These are phyloP conservation scores for Sclerospora graminicola DNA, from an alignment of 352 stramenopile genomes.

Conservation along the genomic window DNA sequence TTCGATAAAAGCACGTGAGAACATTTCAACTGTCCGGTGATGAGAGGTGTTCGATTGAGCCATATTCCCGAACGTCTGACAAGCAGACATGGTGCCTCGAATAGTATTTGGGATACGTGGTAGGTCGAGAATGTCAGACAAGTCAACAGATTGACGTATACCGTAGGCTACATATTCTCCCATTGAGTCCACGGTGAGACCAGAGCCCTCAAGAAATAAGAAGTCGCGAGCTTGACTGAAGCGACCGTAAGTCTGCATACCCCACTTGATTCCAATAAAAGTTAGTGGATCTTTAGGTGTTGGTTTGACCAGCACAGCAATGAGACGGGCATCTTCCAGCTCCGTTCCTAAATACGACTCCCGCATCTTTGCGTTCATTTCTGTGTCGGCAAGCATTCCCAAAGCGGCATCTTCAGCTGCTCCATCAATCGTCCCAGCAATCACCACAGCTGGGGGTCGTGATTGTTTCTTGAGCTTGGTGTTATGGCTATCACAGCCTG, in stretches of 20 bases:
- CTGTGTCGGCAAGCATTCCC: slow-evolving; percentile 31
- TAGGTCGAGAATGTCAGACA: slow-evolving; percentile 23
- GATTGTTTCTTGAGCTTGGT: slow-evolving; percentile 11
- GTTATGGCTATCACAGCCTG: slow-evolving; percentile 8
- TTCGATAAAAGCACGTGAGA: slow-evolving; percentile 29
- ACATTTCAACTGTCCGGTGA: slow-evolving; percentile 29
- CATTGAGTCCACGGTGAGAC: slow-evolving; percentile 21
- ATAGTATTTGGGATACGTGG: slow-evolving; percentile 17
- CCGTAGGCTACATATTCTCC: slow-evolving; percentile 25
- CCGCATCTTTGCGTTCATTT: slow-evolving; percentile 29
- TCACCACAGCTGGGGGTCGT: slow-evolving; percentile 23
- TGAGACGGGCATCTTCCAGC: slow-evolving; percentile 25
- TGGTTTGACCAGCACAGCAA: slow-evolving; percentile 22
- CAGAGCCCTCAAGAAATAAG: slow-evolving; percentile 37
- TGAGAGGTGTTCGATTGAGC: slow-evolving; percentile 9
- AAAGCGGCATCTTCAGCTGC: slow-evolving; percentile 33
- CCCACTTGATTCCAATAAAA: slow-evolving; percentile 42
- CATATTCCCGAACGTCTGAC: slow-evolving; percentile 25
- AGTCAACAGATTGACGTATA: slow-evolving; percentile 21
- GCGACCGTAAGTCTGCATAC: slow-evolving; percentile 21
- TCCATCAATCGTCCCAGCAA: slow-evolving; percentile 27
- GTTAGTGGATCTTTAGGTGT: slow-evolving; percentile 30
- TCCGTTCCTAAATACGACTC: slow-evolving; percentile 30
- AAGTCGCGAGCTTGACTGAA: slow-evolving; percentile 35
- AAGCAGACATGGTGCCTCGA: slow-evolving; percentile 25